Evolutionary conservation across 2,329 filamentous ascomycete genomes (phyloP).

Genomic region (Aureobasidium lini): DNA sequence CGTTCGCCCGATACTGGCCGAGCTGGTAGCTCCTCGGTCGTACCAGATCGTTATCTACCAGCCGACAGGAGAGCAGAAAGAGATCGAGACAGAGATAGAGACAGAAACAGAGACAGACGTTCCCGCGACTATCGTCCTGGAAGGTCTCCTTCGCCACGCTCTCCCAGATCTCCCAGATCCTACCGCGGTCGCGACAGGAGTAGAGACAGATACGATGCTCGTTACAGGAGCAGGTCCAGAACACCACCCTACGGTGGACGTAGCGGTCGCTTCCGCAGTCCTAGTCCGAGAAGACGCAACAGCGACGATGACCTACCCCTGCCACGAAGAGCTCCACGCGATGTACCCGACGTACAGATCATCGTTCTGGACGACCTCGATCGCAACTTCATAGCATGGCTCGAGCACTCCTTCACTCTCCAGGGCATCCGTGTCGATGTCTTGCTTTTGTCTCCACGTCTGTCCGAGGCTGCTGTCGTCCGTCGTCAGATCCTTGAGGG

Average conservation of each 20-base stretch:
- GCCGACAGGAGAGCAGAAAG: constrained; percentile 18
- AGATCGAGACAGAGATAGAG: constrained; percentile 21
- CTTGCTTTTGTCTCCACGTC: constrained; percentile 68
- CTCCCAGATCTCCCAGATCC: constrained; percentile 2
- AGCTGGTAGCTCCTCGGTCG: constrained; percentile 41
- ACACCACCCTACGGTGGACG: constrained; percentile 42
- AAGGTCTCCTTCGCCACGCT: constrained; percentile 39
- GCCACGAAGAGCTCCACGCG: constrained; percentile 61
- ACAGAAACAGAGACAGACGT: constrained; percentile 46
- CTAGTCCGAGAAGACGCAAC: constrained; percentile 55
- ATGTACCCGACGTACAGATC: constrained; percentile 85
- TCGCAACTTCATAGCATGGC: constrained; percentile 73
- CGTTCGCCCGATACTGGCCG: constrained; percentile 56
- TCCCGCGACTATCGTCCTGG: constrained; percentile 48
- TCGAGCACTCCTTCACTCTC: constrained; percentile 66
- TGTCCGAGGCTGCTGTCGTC: constrained; percentile 71
- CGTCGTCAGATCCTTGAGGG: constrained; percentile 82
- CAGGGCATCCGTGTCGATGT: constrained; percentile 69
- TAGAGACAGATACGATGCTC: constrained; percentile 25
- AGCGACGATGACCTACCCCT: constrained; percentile 60
- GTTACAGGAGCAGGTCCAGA: constrained; percentile 31
- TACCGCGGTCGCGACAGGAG: constrained; percentile 3
- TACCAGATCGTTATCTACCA: constrained; percentile 31
- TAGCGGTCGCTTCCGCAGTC: constrained; percentile 26
- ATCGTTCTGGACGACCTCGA: constrained; percentile 72